Base-by-base conservation (phyloP, 371 early-diverging fungal genomes). In the Syncephalastrum monosporum region DNA sequence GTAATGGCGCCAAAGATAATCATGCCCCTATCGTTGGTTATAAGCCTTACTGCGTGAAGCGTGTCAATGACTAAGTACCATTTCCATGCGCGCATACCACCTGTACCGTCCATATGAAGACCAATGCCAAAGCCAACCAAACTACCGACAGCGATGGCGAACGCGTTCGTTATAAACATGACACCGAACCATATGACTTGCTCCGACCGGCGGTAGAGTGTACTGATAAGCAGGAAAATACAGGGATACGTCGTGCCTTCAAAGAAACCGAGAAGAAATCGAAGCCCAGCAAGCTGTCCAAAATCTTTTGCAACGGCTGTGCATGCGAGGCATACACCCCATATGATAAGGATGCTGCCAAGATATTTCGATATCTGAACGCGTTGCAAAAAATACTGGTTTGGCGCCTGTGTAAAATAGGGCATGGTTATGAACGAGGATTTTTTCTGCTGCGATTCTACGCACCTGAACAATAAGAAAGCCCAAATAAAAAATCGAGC, bases 231-330 rank as follows among this genome's bases (percentile, higher is more conserved):
- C 13, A 71, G 47, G n/a, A 69, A 67, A 3, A 71, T 48, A 12
- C 58, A 33, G 38, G 73, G 73, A 21, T 75, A 72, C 0, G 71
- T 68, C 3, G 53, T 53, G 5, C 66, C 68, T 21, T 72, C 68
- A 47, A 69, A 72, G 24, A 75, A 68, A 0, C 73, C 76, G 8
- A 75, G 59, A n/a, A 75, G 47, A n/a, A 72, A 63, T 0, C 71
- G 64, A n/a, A 68, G 57, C 6, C 54, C 69, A 44, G 71, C 71
- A 16, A 75, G 59, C 19, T 67, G 57, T 19, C 52, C 3, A 63
- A 75, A 75, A 44, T 67, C 60, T 0, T 58, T 59, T 14, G 61
- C 56, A 1, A 50, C 45, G 2, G 68, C 44, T 24, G 64, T 70
- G 13, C 57, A 61, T 10, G 56, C 63, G 1, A 75, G 47, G 13